Base-by-base conservation (phyloP, 169 alveolate genomes). In the Cryptosporidium sp. region DNA sequence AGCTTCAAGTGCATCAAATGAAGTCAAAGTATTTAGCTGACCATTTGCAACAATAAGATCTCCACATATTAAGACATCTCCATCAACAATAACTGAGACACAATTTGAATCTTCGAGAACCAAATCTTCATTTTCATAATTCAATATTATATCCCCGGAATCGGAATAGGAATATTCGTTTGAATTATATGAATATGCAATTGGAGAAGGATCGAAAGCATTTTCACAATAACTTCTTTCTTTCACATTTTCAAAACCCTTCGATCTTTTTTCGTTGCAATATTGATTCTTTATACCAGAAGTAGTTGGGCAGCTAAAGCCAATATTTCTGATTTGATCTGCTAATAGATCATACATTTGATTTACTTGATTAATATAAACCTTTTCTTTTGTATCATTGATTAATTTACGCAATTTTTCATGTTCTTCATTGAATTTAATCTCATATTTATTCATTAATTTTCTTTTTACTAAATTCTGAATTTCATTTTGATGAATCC, bases 41-140 rank as follows among this genome's bases (percentile, higher is more conserved):
- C 89, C 89, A 80, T 80, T 80, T 48, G 75, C 72, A 80, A 80
- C 68, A 44, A 53, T 62, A 14, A 80, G 51, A 21, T 80, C 89
- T 16, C 75, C 80, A 35, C 89, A 80, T 45, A 80, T 62, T 35
- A 53, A 44, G n/a, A 60, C 75, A 23, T 80, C 89, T 2, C 89
- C 89, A 80, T 80, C 89, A 8, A 80, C 51, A 42, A 80, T 73
- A 9, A 80, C 31, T 14, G 75, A 62, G n/a, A 60, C 12, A 48
- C 89, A 80, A 37, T 80, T 80, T 2, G 89, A 62, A 62, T 80
- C 75, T 39, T 80, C 89, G 9, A 80, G 60, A 3, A 80, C 65
- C n/a, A 80, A 62, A 65, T 80, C 89, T 53, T 65, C 89, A 60
- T 80, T 80, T 33, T 80, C 89, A 29, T 42, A 62, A 33, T 35